Conservation (phyloP, 75 land plant species). For the Pinus albicaulis region DNA sequence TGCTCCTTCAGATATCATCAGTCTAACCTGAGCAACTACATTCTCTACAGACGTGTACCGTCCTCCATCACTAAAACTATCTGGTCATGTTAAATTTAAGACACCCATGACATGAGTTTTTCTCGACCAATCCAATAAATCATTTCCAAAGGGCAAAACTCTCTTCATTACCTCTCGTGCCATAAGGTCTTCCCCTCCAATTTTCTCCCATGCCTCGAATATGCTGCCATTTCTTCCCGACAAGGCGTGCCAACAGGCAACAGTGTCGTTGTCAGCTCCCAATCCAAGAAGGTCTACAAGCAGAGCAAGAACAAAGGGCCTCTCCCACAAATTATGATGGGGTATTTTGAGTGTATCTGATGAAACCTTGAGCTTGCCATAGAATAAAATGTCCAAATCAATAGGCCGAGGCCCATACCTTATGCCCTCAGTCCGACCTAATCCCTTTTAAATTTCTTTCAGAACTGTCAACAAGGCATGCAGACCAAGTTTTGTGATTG, state of each 20-base stretch:
- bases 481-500: constrained; percentile 68
- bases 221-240: too few species aligned
- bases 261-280: constrained; percentile 28
- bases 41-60: constrained; percentile 58
- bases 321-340: constrained; percentile 76
- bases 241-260: constrained; percentile 63
- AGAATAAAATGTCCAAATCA: constrained; percentile 90
- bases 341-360: constrained; percentile 73
- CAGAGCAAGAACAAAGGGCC: constrained; percentile 94
- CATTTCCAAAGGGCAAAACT: constrained; percentile 55
- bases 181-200: too few species aligned
- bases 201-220: too few species aligned
- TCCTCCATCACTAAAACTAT: too few species aligned
- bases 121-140: constrained; percentile 69
- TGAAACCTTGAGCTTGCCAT: constrained; percentile 47
- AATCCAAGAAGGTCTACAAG: constrained; percentile 67
- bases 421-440: constrained; percentile 83
- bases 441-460: constrained; percentile 74
- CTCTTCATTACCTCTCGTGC: too few species aligned
- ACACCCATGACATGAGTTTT: constrained; percentile 87
- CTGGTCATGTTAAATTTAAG: constrained; percentile 88
- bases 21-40: constrained; percentile 76
- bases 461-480: constrained; percentile 61
- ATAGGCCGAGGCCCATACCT: constrained; percentile 93
- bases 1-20: constrained; percentile 87